Conservation (phyloP, 371 early-diverging fungal genomes). For the Saksenaea oblongispora region DNA sequence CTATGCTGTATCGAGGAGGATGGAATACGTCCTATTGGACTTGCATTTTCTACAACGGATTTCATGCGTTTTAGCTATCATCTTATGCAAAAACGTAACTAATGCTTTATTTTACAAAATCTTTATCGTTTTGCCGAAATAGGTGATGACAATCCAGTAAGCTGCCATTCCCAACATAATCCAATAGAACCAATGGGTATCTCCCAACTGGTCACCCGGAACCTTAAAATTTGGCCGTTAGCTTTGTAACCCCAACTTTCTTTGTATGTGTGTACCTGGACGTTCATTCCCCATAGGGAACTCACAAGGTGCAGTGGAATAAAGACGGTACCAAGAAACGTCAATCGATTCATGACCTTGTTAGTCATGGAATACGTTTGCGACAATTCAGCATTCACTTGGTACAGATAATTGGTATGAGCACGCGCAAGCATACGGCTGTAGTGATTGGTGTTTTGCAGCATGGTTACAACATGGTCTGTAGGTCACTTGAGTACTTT, state of each 20-base stretch:
- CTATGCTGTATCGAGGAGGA: no score
- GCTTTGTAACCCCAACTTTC: not conserved
- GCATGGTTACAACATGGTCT: conserved; percentile 80
- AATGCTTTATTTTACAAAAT: not conserved
- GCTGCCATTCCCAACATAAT: conserved; percentile 63
- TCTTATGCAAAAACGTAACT: no score
- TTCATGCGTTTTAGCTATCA: no score
- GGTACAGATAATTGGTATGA: conserved; percentile 83
- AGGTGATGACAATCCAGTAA: conserved; percentile 20
- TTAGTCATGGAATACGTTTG: conserved; percentile 78
- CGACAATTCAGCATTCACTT: conserved; percentile 79
- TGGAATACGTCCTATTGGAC: no score
- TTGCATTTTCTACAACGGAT: no score
- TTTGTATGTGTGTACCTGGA: conserved; percentile 18
- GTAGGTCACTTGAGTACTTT: conserved; percentile 30
- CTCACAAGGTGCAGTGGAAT: conserved; percentile 89
- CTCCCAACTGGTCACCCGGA: conserved; percentile 68
- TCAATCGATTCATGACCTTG: conserved; percentile 79
- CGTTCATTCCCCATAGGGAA: conserved; percentile 67
- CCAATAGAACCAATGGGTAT: conserved; percentile 72
- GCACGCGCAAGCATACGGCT: conserved; percentile 78
- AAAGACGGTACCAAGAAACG: conserved; percentile 78
- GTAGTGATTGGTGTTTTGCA: conserved; percentile 72
- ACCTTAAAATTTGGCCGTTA: conserved; percentile 34
- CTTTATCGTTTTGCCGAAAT: conserved; percentile 25